phyloP scores from a whole-genome alignment of 352 stramenopile species.

The Chrysophaeum taylorii region DNA sequence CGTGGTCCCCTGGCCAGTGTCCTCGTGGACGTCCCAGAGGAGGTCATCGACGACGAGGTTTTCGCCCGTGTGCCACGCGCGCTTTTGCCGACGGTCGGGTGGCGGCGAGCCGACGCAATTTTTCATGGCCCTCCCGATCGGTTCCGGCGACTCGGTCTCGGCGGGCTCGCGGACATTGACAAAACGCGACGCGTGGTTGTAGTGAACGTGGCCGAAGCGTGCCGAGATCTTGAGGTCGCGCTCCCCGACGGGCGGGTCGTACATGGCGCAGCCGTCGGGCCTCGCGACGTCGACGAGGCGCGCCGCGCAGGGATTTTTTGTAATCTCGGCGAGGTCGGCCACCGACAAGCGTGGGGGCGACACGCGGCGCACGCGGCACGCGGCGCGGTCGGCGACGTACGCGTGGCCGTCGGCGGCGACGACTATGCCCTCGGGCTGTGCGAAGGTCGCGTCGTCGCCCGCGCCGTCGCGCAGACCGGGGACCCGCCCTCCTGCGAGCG shows the following conservation, averaged over 20 bases:
- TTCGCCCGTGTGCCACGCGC: conserved; percentile 35
- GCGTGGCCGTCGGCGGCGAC: conserved; percentile 66
- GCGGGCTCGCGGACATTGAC: neutral
- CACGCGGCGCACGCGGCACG: conserved; percentile 72
- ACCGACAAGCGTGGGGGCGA: conserved; percentile 56
- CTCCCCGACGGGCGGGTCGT: conserved; percentile 77
- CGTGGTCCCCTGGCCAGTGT: conserved; percentile 68
- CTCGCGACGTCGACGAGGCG: conserved; percentile 63
- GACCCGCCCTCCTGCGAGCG: conserved; percentile 61
- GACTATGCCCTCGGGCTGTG: conserved; percentile 62
- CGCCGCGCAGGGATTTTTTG: conserved; percentile 47
- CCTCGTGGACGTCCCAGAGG: conserved; percentile 54
- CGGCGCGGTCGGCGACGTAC: conserved; percentile 74
- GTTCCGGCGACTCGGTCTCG: conserved; percentile 43
- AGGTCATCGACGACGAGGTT: conserved; percentile 53
- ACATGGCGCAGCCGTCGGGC: conserved; percentile 81
- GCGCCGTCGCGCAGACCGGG: conserved; percentile 66
- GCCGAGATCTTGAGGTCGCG: conserved; percentile 61
- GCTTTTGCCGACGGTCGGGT: conserved; percentile 61
- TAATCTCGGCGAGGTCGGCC: conserved; percentile 17
- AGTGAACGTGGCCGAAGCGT: conserved; percentile 74
- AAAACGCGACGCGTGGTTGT: conserved; percentile 63
- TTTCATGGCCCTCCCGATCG: conserved; percentile 58
- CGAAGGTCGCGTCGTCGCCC: conserved; percentile 69
- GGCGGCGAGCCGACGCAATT: conserved; percentile 79